A percentile compares a stretch with the other conserved stretches of the same genome.
Evolutionary conservation across 345 rosid species (phyloP).

Genomic region (Citrus sinensis): DVS_A1.0 CM039168.1:7342001-7342500

Average conservation of each 20-base stretch:
- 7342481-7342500: background rate
- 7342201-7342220: background rate
- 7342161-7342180: background rate
- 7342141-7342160: background rate
- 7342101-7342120: background rate
- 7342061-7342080: background rate
- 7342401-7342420: background rate
- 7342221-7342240: background rate
- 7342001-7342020: too few species aligned
- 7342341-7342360: background rate
- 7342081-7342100: background rate
- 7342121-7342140: background rate
- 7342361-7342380: background rate
- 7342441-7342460: conserved; percentile 31
- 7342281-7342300: background rate
- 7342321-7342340: background rate
- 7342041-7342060: background rate
- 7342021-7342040: background rate
- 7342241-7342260: background rate
- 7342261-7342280: background rate
- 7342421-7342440: conserved; percentile 13
- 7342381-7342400: background rate
- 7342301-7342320: background rate
- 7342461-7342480: conserved; percentile 26
- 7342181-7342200: background rate